Evolutionary conservation across 805 yeast genomes (phyloP).

Genomic region (Zygotorulaspora danielsina): DNA sequence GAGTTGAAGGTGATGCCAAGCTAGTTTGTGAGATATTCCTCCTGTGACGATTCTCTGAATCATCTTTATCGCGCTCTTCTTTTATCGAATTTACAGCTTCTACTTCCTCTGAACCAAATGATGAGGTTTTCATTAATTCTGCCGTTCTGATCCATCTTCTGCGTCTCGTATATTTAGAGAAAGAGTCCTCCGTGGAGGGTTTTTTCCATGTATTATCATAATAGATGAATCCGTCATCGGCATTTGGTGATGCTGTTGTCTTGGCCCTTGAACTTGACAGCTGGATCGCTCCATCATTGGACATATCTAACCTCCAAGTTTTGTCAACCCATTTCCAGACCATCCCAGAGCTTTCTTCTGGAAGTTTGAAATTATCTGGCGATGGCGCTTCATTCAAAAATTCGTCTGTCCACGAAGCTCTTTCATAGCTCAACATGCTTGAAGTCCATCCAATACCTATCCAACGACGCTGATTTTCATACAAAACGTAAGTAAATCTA

Average conservation of each 20-base stretch:
- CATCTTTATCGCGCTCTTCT: constrained; percentile 1
- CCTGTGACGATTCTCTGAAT: constrained; percentile 5
- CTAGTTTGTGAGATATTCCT: constrained; percentile 7
- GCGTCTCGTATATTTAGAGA: constrained; percentile 86
- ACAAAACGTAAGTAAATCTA: constrained; percentile 84
- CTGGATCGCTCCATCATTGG: constrained; percentile 82
- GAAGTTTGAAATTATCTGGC: constrained; percentile 73
- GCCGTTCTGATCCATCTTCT: constrained; percentile 97
- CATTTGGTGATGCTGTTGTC: constrained; percentile 59
- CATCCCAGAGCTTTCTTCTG: constrained; percentile 69
- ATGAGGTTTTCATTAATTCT: constrained; percentile 49
- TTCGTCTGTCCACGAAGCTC: constrained; percentile 97
- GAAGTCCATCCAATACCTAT: constrained; percentile 97
- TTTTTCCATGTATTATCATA: constrained; percentile 93
- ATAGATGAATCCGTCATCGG: constrained; percentile 83
- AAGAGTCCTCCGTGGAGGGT: constrained; percentile 83
- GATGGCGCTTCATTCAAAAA: constrained; percentile 80
- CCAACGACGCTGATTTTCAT: constrained; percentile 96
- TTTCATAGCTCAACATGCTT: constrained; percentile 82
- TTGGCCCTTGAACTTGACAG: constrained; percentile 55
- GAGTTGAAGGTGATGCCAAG: too few relatives aligned
- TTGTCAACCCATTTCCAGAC: constrained; percentile 94
- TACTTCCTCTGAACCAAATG: constrained; percentile 4
- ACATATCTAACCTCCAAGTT: constrained; percentile 84
- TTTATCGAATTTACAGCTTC: constrained; percentile 3